Evolutionary conservation across 2,329 filamentous ascomycete genomes (phyloP).

Genomic region (Bipolaris sorokiniana): DNA sequence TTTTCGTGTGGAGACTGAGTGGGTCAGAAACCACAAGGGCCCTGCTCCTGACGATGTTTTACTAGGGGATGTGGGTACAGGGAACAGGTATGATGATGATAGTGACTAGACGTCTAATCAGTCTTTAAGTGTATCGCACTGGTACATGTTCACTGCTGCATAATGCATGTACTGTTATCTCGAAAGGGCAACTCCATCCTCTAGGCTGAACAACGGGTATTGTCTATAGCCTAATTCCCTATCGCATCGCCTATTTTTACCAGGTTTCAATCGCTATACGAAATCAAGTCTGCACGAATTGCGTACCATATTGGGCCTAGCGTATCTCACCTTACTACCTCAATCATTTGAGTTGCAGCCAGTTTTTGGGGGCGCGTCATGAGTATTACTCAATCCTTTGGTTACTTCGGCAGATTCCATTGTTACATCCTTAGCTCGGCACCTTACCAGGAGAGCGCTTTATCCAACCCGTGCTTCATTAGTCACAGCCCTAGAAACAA

Average conservation of each 20-base stretch:
- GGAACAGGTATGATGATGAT: conserved; percentile 68
- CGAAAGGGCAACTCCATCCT: no score
- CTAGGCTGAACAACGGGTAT: no score
- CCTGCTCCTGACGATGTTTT: conserved; percentile 72
- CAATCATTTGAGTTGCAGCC: not conserved
- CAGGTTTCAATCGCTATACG: no score
- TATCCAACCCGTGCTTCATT: not conserved
- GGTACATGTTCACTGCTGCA: no score
- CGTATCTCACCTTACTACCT: not conserved
- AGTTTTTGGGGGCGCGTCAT: not conserved
- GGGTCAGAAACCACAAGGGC: conserved; percentile 65
- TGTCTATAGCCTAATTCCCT: no score
- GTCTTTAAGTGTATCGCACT: not conserved
- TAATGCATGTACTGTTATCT: no score
- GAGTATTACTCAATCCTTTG: not conserved
- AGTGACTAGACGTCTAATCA: conserved; percentile 50
- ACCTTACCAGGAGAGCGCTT: not conserved
- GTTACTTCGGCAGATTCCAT: not conserved
- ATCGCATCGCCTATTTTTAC: no score
- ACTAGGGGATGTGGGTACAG: conserved; percentile 66
- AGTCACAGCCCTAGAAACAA: not conserved
- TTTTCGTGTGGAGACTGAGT: conserved; percentile 93
- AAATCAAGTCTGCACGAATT: conserved; percentile 5
- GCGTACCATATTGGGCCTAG: conserved; percentile 6
- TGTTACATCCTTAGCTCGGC: not conserved